A percentile compares a stretch with the other conserved stretches of the same genome.
These are phyloP conservation scores for Petunia axillaris DNA, from an alignment of 257 asterid genomes.

Conservation along the genomic window DNA sequence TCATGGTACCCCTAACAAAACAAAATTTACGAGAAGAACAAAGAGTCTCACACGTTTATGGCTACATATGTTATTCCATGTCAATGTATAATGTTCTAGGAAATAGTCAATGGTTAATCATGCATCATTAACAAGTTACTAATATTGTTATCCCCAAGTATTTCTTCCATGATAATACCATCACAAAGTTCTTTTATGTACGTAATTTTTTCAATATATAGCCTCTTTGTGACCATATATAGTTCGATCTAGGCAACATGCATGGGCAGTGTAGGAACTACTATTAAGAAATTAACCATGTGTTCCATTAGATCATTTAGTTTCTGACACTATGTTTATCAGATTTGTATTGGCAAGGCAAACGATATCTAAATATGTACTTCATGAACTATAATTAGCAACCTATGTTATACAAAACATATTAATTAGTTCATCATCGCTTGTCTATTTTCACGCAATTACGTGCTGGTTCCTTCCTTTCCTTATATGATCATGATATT, in stretches of 20 bases:
- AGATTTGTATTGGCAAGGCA: too few species aligned
- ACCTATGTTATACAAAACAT: neutral
- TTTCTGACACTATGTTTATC: too few species aligned
- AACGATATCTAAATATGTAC: too few species aligned
- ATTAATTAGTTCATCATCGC: neutral
- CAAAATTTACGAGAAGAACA: neutral
- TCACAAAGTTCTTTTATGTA: too few species aligned
- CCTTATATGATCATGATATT: neutral
- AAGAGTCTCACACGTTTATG: neutral
- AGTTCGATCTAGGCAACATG: too few species aligned
- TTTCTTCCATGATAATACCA: too few species aligned
- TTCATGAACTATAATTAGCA: neutral
- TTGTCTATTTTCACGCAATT: neutral
- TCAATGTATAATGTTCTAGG: neutral
- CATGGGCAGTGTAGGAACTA: too few species aligned
- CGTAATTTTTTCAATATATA: too few species aligned
- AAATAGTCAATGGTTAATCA: neutral
- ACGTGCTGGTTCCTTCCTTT: neutral
- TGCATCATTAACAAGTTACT: neutral
- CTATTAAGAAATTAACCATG: too few species aligned
- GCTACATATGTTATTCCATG: neutral
- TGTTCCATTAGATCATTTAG: too few species aligned
- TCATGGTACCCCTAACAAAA: neutral
- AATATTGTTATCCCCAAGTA: too few species aligned
- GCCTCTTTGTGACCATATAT: too few species aligned